A percentile compares a stretch with the other conserved stretches of the same genome.
These are phyloP conservation scores for Nematocida sp. DNA, from an alignment of 371 early-diverging fungal species.

Conservation along the genomic window DNA sequence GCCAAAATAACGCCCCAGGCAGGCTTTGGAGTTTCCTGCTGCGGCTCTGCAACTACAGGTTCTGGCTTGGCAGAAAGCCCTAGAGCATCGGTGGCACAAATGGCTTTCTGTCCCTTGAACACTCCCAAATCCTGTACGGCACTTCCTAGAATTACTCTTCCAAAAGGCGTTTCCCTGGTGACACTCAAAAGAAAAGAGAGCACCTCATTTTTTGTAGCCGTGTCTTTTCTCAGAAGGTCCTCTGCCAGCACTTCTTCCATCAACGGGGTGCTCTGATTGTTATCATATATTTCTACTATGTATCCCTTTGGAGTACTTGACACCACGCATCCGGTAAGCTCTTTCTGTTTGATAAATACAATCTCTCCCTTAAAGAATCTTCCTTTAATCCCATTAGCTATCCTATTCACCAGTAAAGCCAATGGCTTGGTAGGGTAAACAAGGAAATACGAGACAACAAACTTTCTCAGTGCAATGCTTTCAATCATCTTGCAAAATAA, in stretches of 20 bases:
- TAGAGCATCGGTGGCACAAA: not conserved
- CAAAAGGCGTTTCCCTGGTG: slow-evolving; percentile 52
- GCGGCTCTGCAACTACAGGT: not conserved
- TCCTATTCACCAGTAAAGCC: slow-evolving; percentile 24
- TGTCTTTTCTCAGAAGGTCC: slow-evolving; percentile 29
- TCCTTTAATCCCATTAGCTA: slow-evolving; percentile 23
- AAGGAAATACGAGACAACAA: slow-evolving; percentile 51
- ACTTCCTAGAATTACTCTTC: slow-evolving; percentile 50
- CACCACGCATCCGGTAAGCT: slow-evolving; percentile 32
- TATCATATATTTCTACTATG: slow-evolving; percentile 40
- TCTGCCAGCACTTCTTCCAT: slow-evolving; percentile 18
- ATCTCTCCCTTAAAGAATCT: slow-evolving; percentile 53
- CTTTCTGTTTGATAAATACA: slow-evolving; percentile 47
- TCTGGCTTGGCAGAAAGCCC: not conserved
- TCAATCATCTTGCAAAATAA: slow-evolving; percentile 53
- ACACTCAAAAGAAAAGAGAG: slow-evolving; percentile 49
- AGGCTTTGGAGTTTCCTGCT: not conserved
- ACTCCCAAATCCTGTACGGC: slow-evolving; percentile 53
- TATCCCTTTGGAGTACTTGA: slow-evolving; percentile 36
- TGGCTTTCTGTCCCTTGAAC: slow-evolving; percentile 39
- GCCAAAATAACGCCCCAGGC: not conserved
- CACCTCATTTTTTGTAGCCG: slow-evolving; percentile 47
- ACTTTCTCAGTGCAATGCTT: slow-evolving; percentile 55
- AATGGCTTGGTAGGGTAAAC: slow-evolving; percentile 29
- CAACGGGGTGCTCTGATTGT: slow-evolving; percentile 22